Evolutionary conservation across 2,329 filamentous ascomycete species (phyloP).

Genomic region (Fusarium equiseti): DNA sequence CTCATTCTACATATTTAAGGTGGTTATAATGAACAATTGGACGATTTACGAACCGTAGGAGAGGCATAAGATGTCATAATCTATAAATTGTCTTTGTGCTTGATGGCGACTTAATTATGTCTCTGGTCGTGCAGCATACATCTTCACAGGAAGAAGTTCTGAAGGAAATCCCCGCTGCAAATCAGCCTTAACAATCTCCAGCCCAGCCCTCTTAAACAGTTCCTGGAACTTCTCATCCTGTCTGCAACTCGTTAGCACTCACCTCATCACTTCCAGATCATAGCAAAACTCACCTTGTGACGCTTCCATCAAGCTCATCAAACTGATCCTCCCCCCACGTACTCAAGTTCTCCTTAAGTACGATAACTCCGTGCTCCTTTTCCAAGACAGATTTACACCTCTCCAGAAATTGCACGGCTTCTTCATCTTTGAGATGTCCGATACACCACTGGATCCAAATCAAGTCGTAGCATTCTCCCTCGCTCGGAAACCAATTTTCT

Average conservation of each 20-base stretch:
- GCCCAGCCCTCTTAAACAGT: slow-evolving; percentile 76
- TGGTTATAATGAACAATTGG: neutral
- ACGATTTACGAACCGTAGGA: neutral
- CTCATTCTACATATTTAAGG: too few species aligned
- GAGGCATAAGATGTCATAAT: neutral
- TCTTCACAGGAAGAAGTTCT: slow-evolving; percentile 77
- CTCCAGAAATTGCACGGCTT: slow-evolving; percentile 75
- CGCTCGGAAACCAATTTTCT: slow-evolving; percentile 72
- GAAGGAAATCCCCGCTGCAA: slow-evolving; percentile 77
- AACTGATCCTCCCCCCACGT: slow-evolving; percentile 73
- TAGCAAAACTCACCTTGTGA: slow-evolving; percentile 69
- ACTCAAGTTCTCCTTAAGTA: slow-evolving; percentile 76
- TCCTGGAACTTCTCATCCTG: slow-evolving; percentile 77
- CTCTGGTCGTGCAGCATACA: slow-evolving; percentile 78
- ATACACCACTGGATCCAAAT: slow-evolving; percentile 95
- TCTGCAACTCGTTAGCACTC: neutral
- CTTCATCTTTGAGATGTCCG: slow-evolving; percentile 80
- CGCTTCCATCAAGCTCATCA: slow-evolving; percentile 80
- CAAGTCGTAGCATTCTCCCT: slow-evolving; percentile 73
- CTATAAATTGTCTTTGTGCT: neutral
- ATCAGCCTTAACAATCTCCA: slow-evolving; percentile 77
- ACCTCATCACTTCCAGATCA: accelerated
- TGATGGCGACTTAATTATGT: neutral
- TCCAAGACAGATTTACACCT: slow-evolving; percentile 64
- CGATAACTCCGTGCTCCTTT: slow-evolving; percentile 48